Evolutionary conservation across 352 stramenopile genomes (phyloP).

Genomic region (Halophytophthora batemanensis): DNA sequence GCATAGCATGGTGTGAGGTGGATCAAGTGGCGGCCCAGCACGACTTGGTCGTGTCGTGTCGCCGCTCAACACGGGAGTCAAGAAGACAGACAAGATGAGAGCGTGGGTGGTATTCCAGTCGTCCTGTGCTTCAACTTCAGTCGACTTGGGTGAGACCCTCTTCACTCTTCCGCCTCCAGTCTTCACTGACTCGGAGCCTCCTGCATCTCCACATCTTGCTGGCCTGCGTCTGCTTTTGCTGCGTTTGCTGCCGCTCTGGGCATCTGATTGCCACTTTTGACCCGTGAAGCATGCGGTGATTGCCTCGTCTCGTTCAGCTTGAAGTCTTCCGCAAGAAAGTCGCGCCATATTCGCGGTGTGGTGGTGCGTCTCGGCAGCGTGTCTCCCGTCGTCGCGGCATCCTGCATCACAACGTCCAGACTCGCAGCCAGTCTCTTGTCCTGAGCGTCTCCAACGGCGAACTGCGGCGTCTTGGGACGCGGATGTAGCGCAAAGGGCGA

Average conservation of each 20-base stretch:
- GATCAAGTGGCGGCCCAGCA: constrained; percentile 1
- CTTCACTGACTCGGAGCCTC: constrained; percentile 16
- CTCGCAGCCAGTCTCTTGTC: constrained; percentile 15
- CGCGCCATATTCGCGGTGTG: constrained; percentile 63
- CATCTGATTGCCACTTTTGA: constrained; percentile 2
- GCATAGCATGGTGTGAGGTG: constrained; percentile 20
- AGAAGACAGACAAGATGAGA: too few relatives aligned
- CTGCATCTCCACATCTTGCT: constrained; percentile 23
- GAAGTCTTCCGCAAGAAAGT: constrained; percentile 73
- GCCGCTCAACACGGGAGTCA: too few relatives aligned
- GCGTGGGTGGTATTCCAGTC: too few relatives aligned
- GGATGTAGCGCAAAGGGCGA: constrained; percentile 30
- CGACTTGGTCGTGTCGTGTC: too few relatives aligned
- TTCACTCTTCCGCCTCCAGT: neutral
- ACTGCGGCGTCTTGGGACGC: constrained; percentile 23
- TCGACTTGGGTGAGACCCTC: too few relatives aligned
- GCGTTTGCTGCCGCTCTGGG: neutral
- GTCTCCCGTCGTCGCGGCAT: constrained; percentile 8
- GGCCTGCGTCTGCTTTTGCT: constrained; percentile 1
- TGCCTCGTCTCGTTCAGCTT: constrained; percentile 48
- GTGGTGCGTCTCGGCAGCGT: constrained; percentile 11
- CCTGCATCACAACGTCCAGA: constrained; percentile 17
- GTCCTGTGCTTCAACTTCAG: too few relatives aligned
- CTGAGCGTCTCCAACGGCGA: constrained; percentile 15
- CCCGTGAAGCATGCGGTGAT: constrained; percentile 7